A percentile compares a stretch with the other conserved stretches of the same genome.
Evolutionary conservation across 495 filamentous ascomycete genomes (phyloP).

Genomic region (Tuber borchii): DNA sequence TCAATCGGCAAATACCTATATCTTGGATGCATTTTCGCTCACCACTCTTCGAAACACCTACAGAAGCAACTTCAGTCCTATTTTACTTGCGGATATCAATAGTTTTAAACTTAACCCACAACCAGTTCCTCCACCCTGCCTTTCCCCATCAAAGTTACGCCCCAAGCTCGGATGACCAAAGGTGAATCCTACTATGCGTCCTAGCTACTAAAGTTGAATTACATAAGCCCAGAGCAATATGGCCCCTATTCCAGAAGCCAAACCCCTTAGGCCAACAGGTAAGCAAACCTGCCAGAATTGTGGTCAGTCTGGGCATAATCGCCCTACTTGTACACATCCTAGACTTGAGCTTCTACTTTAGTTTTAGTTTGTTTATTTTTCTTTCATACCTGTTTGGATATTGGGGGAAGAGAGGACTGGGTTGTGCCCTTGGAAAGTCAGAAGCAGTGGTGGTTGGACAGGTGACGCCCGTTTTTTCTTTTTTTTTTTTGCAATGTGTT

Average conservation of each 20-base stretch:
- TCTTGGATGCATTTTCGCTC: background rate
- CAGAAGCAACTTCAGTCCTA: background rate
- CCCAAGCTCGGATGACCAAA: background rate
- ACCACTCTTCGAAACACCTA: background rate
- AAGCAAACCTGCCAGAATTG: background rate
- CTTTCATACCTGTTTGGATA: accelerated
- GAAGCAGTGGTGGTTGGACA: background rate
- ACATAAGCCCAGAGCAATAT: background rate
- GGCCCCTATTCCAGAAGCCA: background rate
- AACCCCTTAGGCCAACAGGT: accelerated
- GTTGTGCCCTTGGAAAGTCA: background rate
- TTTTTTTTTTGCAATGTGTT: background rate
- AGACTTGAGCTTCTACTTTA: background rate
- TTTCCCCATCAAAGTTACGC: background rate
- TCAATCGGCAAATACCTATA: background rate
- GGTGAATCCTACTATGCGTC: background rate
- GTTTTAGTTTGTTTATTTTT: background rate
- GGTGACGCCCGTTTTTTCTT: background rate
- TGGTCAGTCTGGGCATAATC: background rate
- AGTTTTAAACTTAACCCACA: background rate
- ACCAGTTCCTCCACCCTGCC: background rate
- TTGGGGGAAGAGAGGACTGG: background rate
- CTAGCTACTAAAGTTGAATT: background rate
- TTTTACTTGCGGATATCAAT: background rate
- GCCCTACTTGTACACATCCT: background rate